These are phyloP conservation scores for Xylariaceae sp. DNA, from an alignment of 2,329 filamentous ascomycete genomes.

Conservation along the genomic window DNA sequence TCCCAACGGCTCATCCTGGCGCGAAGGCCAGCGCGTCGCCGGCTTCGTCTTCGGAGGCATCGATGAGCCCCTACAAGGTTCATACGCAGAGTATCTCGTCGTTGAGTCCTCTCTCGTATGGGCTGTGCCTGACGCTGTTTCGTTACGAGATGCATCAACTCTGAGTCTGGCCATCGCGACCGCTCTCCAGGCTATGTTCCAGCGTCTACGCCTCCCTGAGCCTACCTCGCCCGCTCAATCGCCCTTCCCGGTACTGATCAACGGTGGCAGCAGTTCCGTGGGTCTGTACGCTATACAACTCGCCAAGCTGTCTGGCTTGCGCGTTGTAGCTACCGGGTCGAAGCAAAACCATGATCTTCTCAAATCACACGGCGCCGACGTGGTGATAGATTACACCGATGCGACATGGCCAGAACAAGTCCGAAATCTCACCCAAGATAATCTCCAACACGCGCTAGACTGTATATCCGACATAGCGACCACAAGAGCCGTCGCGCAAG, in stretches of 20 bases:
- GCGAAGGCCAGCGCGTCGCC: conserved; percentile 31
- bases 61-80: conserved; percentile 25
- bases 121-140: conserved; percentile 27
- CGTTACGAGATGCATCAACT: conserved; percentile 27
- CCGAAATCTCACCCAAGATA: conserved; percentile 58
- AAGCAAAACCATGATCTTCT: conserved; percentile 26
- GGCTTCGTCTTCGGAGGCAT: conserved; percentile 31
- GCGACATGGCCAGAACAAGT: conserved; percentile 48
- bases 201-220: conserved; percentile 29
- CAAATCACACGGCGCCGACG: conserved; percentile 25
- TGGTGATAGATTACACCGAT: conserved; percentile 36
- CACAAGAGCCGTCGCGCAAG: conserved; percentile 19
- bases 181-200: conserved; percentile 36
- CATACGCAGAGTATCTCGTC: conserved; percentile 30
- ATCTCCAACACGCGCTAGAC: conserved; percentile 32
- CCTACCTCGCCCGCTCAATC: conserved; percentile 28
- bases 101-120: conserved; percentile 27
- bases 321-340: conserved; percentile 27
- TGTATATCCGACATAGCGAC: conserved; percentile 28
- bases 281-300: conserved; percentile 29
- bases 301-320: conserved; percentile 25
- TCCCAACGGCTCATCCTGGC: conserved; percentile 29
- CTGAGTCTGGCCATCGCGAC: conserved; percentile 38
- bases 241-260: conserved; percentile 31
- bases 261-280: conserved; percentile 27